Conservation (phyloP, 2,329 filamentous ascomycete species). For the Fusarium chuoi region DNA sequence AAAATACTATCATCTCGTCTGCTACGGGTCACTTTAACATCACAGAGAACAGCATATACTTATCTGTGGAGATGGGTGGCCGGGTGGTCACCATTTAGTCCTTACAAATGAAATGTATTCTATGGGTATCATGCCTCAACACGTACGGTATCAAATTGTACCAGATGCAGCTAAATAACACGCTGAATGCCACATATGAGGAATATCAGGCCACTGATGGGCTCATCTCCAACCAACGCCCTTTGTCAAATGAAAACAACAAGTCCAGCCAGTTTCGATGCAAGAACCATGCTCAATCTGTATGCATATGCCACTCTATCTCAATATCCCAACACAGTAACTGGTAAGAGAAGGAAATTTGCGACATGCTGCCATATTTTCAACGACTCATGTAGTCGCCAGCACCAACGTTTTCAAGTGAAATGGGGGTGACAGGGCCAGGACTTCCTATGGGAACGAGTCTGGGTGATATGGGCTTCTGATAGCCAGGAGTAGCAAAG, state of each 20-base stretch:
- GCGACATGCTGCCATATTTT: background rate
- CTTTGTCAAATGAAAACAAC: conserved; percentile 11
- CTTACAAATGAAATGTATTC: conserved; percentile 26
- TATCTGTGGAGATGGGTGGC: background rate
- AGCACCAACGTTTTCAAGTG: conserved; percentile 56
- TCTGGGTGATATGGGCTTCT: conserved; percentile 61
- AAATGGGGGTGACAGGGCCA: conserved; percentile 71
- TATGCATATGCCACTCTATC: background rate
- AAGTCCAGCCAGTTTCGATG: background rate
- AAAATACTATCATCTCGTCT: background rate
- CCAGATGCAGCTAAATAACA: conserved; percentile 28
- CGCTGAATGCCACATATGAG: conserved; percentile 28
- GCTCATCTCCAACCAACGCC: conserved; percentile 22
- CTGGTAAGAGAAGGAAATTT: background rate
- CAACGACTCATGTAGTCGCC: conserved; percentile 50
- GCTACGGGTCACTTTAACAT: background rate
- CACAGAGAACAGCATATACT: background rate
- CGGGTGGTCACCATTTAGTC: background rate
- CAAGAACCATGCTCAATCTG: conserved; percentile 5
- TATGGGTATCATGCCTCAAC: conserved; percentile 39
- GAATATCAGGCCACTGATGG: conserved; percentile 10
- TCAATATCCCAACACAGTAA: background rate
- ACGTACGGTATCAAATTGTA: conserved; percentile 25
- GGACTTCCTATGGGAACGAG: conserved; percentile 66
- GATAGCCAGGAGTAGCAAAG: conserved; percentile 51